phyloP scores from a whole-genome alignment of 2,329 filamentous ascomycete genomes.

The Blumeriella jaapii region DNA sequence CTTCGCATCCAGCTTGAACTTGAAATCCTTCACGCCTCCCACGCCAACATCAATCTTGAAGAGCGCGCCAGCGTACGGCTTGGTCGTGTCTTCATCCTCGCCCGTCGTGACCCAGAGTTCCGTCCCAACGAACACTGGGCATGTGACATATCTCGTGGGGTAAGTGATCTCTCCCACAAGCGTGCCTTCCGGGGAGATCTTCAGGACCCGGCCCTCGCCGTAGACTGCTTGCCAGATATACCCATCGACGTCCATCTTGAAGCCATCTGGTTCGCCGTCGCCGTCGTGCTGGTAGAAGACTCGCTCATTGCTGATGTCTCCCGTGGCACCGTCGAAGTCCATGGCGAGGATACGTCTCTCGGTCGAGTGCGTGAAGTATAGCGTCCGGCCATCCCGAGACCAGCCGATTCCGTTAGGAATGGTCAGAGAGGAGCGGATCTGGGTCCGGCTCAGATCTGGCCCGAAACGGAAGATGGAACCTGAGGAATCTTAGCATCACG shows the following conservation, averaged over 20 bases:
- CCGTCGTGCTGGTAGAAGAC: conserved; percentile 57
- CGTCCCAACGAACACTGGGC: conserved; percentile 65
- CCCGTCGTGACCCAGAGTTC: conserved; percentile 73
- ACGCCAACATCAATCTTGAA: conserved; percentile 71
- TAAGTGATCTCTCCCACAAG: conserved; percentile 64
- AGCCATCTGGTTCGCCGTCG: conserved; percentile 66
- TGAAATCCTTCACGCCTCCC: conserved; percentile 48
- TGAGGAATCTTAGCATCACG: conserved; percentile 24
- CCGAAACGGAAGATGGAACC: conserved; percentile 66
- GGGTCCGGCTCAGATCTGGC: conserved; percentile 44
- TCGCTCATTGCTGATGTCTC: conserved; percentile 54
- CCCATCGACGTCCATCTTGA: conserved; percentile 73
- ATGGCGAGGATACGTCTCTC: conserved; percentile 59
- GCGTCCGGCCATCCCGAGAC: conserved; percentile 56
- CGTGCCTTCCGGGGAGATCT: conserved; percentile 53
- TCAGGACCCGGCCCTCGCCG: conserved; percentile 63
- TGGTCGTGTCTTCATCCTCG: conserved; percentile 47
- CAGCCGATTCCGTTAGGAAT: conserved; percentile 83
- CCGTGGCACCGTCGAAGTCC: conserved; percentile 57
- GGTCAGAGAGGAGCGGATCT: conserved; percentile 50
- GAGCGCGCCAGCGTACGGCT: conserved; percentile 55
- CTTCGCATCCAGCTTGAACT: conserved; percentile 46
- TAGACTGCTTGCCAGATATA: conserved; percentile 84
- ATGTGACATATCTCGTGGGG: conserved; percentile 71
- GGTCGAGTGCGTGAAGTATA: conserved; percentile 71